phyloP scores from a whole-genome alignment of 2,329 filamentous ascomycete species.

The Trichoderma cornu-damae region DNA sequence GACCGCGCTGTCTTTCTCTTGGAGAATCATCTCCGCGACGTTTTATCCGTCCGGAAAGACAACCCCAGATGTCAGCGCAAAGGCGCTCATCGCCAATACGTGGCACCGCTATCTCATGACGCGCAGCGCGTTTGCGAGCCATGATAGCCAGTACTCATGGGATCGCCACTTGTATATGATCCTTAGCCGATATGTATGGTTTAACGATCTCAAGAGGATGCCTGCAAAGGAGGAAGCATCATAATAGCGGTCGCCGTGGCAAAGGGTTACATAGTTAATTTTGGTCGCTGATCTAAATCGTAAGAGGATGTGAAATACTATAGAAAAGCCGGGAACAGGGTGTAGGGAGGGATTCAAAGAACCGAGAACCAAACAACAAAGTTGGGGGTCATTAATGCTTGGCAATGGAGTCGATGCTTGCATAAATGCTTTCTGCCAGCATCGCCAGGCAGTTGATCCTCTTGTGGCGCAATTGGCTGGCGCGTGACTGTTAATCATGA shows the following conservation, averaged over 20 bases:
- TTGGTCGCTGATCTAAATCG: not conserved
- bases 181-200: slow-evolving; percentile 39
- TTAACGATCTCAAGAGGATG: slow-evolving; percentile 29
- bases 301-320: not conserved
- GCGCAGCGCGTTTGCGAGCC: slow-evolving; percentile 34
- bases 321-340: too few relatives aligned
- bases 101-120: slow-evolving; percentile 35
- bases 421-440: not conserved
- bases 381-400: too few relatives aligned
- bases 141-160: slow-evolving; percentile 39
- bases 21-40: slow-evolving; percentile 21
- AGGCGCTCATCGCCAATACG: slow-evolving; percentile 34
- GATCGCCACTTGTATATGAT: slow-evolving; percentile 38
- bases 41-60: slow-evolving; percentile 22
- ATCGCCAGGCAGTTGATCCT: slow-evolving; percentile 17
- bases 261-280: not conserved
- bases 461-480: slow-evolving; percentile 52
- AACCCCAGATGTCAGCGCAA: slow-evolving; percentile 22
- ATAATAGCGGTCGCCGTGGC: not conserved
- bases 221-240: not conserved
- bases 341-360: not conserved
- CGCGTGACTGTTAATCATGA: slow-evolving; percentile 51
- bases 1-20: slow-evolving; percentile 34
- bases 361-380: not conserved
- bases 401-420: not conserved